Conservation (phyloP, 2,329 filamentous ascomycete species). For the Parascedosporium putredinis region DNA sequence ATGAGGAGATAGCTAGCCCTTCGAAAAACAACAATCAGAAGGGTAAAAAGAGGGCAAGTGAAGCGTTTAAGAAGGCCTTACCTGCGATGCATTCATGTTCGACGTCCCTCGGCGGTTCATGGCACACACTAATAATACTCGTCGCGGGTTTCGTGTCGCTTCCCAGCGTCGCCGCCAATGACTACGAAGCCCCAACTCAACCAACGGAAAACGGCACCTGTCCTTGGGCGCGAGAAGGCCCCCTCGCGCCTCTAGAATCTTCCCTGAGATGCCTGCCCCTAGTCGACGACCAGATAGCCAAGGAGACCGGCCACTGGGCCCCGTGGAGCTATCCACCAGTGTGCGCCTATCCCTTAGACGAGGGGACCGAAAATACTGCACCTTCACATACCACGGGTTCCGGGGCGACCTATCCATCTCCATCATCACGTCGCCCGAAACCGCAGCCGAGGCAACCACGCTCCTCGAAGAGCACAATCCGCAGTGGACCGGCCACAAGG, state of each 20-base stretch:
- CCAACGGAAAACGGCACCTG: not conserved
- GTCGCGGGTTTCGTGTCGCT: too few relatives aligned
- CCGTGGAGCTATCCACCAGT: constrained; percentile 1
- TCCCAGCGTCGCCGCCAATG: too few relatives aligned
- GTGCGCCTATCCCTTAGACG: not conserved
- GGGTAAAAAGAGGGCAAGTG: too few relatives aligned
- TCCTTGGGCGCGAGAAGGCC: not conserved
- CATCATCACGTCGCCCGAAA: not conserved
- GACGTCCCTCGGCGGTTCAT: too few relatives aligned
- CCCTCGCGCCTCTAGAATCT: not conserved
- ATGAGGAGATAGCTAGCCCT: too few relatives aligned
- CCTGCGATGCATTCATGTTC: too few relatives aligned
- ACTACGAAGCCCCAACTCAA: too few relatives aligned
- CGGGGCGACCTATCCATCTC: constrained; percentile 1
- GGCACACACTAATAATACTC: too few relatives aligned
- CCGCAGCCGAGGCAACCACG: not conserved
- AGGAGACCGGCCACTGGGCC: not conserved
- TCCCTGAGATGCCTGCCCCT: not conserved
- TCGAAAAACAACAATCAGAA: too few relatives aligned
- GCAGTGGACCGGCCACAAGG: not conserved
- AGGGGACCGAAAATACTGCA: constrained; percentile 5
- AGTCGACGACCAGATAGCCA: constrained; percentile 1
- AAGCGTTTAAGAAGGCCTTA: too few relatives aligned
- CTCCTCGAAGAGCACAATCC: not conserved
- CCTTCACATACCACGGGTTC: not conserved